Evolutionary conservation across 441 rosid genomes (phyloP), one percentile per base, ranked within the genome.

Genomic region (Kokia cookei): DNA sequence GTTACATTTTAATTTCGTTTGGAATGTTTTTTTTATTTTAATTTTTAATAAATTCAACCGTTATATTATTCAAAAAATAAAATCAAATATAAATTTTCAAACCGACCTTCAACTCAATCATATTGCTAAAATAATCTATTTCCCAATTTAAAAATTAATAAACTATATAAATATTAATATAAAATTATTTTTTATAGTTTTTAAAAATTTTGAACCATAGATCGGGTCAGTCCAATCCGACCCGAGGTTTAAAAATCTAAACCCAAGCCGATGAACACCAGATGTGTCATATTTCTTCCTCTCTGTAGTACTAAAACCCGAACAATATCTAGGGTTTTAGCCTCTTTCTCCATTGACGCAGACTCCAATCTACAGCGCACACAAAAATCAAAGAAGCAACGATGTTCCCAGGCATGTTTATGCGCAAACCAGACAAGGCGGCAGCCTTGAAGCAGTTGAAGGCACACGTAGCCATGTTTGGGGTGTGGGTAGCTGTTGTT

Each of bases 341-440:
- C 14, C 1, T 11, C 65, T 19, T 40, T 54, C 26, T 10, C 47
- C 67, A 2, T 60, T 45, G 26, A 48, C 26, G 4, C 53, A 26
- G 26, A 15, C 55, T 59, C 43, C 2, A 51, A 43, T 43, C 42
- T 37, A 53, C 5, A 66, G 55, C 10, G 12, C 29, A 17, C 57
- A 35, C 19, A 43, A 61, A 60, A 80, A 37, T 40, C 68, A 26
- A 69, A 69, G 45, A 13, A 60, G 57, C 61, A 75, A 76, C 15
- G 77, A 96, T 96, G 99, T 93, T 93, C 85, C 92, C 94, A 27
- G 98, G 97, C 19, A 87, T 93, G 93, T 90, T 96, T 68, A 82
- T 88, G 94, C 79, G 84, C 24, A 93, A 93, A 78, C 98, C 98
- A 17, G 97, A 91, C 84, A 96, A 96, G 85, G 88, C 83, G 26